phyloP scores from a whole-genome alignment of 805 yeast species.

The Ogataea dorogensis region DNA sequence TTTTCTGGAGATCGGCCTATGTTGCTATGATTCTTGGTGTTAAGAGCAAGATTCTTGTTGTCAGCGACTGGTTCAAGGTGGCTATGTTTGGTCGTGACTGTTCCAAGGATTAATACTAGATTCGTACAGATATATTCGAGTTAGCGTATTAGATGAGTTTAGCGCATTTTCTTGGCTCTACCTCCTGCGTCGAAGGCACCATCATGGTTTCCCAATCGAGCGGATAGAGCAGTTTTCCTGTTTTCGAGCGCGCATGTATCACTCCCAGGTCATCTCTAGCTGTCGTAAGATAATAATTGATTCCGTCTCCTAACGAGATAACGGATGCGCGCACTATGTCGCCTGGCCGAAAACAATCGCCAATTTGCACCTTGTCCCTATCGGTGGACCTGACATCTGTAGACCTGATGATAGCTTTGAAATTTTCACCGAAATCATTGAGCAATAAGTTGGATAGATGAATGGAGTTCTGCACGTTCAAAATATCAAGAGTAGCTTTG shows the following conservation, averaged over 20 bases:
- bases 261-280: conserved; percentile 93
- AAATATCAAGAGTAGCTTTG: conserved; percentile 78
- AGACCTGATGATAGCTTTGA: conserved; percentile 78
- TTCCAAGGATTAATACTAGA: conserved; percentile 73
- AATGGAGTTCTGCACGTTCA: conserved; percentile 33
- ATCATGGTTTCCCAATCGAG: conserved; percentile 96
- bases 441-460: conserved; percentile 21
- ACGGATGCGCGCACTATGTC: conserved; percentile 86
- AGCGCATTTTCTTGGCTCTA: conserved; percentile 87
- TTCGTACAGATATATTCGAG: conserved; percentile 4
- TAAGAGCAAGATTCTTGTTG: conserved; percentile 81
- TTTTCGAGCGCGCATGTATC: conserved; percentile 73
- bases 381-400: conserved; percentile 92
- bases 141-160: conserved; percentile 36
- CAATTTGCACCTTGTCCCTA: conserved; percentile 78
- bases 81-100: conserved; percentile 89
- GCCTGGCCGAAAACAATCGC: conserved; percentile 83
- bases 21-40: conserved; percentile 87
- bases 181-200: conserved; percentile 67
- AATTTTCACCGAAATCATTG: conserved; percentile 79
- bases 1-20: conserved; percentile 94
- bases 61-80: conserved; percentile 85
- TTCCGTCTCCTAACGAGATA: conserved; percentile 90
- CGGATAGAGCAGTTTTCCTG: conserved; percentile 80
- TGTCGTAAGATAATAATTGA: conserved; percentile 84